Evolutionary conservation across 2,329 filamentous ascomycete species (phyloP).

Genomic region (Sclerotinia spermophila): DNA sequence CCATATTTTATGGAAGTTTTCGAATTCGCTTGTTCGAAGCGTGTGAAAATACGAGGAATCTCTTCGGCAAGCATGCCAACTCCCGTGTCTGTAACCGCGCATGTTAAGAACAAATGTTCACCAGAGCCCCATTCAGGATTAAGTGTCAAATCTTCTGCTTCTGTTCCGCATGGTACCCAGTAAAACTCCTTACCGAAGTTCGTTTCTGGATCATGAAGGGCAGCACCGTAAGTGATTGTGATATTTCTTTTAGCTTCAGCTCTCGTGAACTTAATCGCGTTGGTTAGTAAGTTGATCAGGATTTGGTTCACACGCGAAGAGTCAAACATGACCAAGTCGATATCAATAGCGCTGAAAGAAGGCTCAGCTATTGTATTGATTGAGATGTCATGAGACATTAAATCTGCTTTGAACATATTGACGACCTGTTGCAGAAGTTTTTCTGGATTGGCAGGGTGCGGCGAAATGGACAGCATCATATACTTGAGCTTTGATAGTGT

Average conservation of each 20-base stretch:
- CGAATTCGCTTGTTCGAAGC: conserved; percentile 76
- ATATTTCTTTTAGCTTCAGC: conserved; percentile 56
- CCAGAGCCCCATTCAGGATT: conserved; percentile 36
- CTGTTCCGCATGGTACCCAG: conserved; percentile 27
- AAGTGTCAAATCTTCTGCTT: conserved; percentile 23
- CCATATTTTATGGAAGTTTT: conserved; percentile 73
- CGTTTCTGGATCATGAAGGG: conserved; percentile 22
- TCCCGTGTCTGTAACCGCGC: conserved; percentile 74
- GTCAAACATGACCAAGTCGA: conserved; percentile 68
- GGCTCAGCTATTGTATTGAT: conserved; percentile 62
- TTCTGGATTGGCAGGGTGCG: conserved; percentile 61
- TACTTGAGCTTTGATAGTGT: conserved; percentile 75
- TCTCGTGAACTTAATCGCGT: conserved; percentile 79
- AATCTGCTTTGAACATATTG: conserved; percentile 76
- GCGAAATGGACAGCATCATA: conserved; percentile 68
- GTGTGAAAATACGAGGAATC: conserved; percentile 70
- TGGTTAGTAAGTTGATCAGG: conserved; percentile 75
- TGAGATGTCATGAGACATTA: conserved; percentile 64
- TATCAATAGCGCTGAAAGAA: conserved; percentile 53
- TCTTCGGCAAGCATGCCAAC: conserved; percentile 67
- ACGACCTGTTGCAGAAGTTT: conserved; percentile 62
- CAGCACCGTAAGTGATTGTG: conserved; percentile 39
- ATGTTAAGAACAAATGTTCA: conserved; percentile 62
- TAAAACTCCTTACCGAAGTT: conserved; percentile 23
- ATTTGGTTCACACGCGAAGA: conserved; percentile 74